These are phyloP conservation scores for Dryas drummondii DNA, from an alignment of 306 rosid species.

Conservation along the genomic window DNA sequence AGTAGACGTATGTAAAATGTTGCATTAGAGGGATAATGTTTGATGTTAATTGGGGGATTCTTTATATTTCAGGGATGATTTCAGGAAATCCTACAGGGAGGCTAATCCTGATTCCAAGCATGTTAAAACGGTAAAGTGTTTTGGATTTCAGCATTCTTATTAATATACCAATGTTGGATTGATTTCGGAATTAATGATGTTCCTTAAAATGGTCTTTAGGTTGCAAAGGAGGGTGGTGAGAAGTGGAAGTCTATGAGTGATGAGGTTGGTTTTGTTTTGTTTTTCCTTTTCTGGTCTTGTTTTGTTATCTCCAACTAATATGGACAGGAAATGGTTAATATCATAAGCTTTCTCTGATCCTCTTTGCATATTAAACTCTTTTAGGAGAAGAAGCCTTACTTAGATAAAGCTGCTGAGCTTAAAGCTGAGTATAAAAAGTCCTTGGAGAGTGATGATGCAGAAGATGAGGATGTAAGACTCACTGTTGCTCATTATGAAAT, in stretches of 20 bases:
- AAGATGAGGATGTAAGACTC: constrained; percentile 46
- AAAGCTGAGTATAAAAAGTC: constrained; percentile 65
- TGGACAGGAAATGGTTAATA: background rate
- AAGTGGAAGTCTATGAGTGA: constrained; percentile 77
- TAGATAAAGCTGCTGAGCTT: constrained; percentile 69
- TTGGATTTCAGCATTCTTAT: background rate
- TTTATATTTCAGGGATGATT: constrained; percentile 56
- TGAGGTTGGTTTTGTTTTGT: constrained; percentile 45
- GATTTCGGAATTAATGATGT: background rate
- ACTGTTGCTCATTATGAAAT: background rate
- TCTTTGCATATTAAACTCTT: background rate
- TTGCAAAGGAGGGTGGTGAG: constrained; percentile 78
- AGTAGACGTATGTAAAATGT: no score
- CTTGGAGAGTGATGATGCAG: constrained; percentile 43
- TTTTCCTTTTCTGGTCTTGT: background rate
- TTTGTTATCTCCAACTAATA: background rate
- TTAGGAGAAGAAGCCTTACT: constrained; percentile 78
- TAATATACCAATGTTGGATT: background rate
- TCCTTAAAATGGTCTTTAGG: constrained; percentile 32
- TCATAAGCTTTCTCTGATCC: background rate
- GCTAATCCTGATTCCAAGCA: constrained; percentile 72
- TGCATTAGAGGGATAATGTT: no score
- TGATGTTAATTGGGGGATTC: background rate
- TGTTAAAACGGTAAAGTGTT: constrained; percentile 52
- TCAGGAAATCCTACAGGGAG: constrained; percentile 66